phyloP scores from a whole-genome alignment of 2,329 filamentous ascomycete genomes.

The Westerdykella aurantiaca region DNA sequence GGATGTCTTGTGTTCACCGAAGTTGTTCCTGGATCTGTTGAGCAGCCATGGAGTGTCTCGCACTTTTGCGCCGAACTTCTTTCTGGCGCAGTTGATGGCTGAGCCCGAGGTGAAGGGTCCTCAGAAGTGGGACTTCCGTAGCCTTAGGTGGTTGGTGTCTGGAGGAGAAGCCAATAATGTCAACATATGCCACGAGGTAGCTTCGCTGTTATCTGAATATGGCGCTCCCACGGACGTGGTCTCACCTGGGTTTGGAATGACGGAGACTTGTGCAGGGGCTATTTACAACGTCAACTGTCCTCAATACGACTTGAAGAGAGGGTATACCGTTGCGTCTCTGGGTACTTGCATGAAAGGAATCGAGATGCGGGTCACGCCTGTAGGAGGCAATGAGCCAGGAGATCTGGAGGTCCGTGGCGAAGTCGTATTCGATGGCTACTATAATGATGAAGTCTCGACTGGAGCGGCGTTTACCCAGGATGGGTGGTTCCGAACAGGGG shows the following conservation, averaged over 20 bases:
- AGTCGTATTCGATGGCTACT: constrained; percentile 40
- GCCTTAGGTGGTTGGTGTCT: constrained; percentile 33
- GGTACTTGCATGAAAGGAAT: constrained; percentile 39
- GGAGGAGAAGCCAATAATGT: constrained; percentile 46
- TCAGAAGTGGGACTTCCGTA: constrained; percentile 21
- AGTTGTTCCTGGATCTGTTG: constrained; percentile 37
- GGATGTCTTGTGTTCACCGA: constrained; percentile 39
- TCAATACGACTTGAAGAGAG: constrained; percentile 30
- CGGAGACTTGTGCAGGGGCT: constrained; percentile 49
- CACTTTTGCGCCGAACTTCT: constrained; percentile 46
- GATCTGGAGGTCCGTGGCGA: constrained; percentile 20
- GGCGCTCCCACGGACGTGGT: constrained; percentile 35
- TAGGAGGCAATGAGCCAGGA: constrained; percentile 11
- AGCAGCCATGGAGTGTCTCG: constrained; percentile 39
- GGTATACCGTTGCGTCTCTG: constrained; percentile 33
- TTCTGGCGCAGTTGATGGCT: constrained; percentile 24
- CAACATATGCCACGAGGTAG: constrained; percentile 25
- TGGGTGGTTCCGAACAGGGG: constrained; percentile 24
- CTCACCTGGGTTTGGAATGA: constrained; percentile 46
- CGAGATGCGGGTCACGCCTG: constrained; percentile 35
- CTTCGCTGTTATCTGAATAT: constrained; percentile 25
- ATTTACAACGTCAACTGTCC: constrained; percentile 44
- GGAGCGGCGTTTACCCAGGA: constrained; percentile 13
- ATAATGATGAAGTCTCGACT: constrained; percentile 26
- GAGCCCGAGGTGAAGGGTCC: neutral